These are phyloP conservation scores for Diaporthe helianthi DNA, from an alignment of 2,329 filamentous ascomycete genomes.

Conservation along the genomic window DNA sequence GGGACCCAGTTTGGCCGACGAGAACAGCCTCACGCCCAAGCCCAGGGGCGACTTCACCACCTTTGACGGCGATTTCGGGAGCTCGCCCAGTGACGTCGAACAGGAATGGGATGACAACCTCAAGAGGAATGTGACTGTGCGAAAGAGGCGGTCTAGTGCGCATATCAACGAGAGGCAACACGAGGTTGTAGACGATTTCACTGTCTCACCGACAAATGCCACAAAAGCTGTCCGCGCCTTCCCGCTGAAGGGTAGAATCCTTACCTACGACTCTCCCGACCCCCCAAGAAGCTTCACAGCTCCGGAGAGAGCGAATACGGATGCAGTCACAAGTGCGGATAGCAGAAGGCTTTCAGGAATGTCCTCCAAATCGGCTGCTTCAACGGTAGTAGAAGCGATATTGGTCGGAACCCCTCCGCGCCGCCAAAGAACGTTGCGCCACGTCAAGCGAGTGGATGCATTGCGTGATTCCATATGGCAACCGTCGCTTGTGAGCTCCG, in stretches of 20 bases:
- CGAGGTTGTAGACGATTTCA: conserved; percentile 56
- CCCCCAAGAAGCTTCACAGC: conserved; percentile 42
- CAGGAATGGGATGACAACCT: conserved; percentile 63
- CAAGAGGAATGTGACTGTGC: conserved; percentile 60
- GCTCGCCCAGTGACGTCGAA: conserved; percentile 52
- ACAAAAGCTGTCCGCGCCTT: conserved; percentile 57
- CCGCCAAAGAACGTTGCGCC: conserved; percentile 63
- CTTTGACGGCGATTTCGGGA: conserved; percentile 67
- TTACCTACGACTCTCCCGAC: conserved; percentile 48
- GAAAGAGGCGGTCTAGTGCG: conserved; percentile 50
- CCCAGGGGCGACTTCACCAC: conserved; percentile 57
- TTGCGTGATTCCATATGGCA: conserved; percentile 57
- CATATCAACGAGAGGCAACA: conserved; percentile 40
- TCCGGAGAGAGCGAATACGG: conserved; percentile 38
- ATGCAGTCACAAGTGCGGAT: conserved; percentile 50
- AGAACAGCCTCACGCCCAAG: conserved; percentile 49
- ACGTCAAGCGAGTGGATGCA: conserved; percentile 63
- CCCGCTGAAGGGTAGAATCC: conserved; percentile 52
- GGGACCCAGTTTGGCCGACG: conserved; percentile 49
- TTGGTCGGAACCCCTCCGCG: conserved; percentile 57
- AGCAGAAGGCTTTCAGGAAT: conserved; percentile 58
- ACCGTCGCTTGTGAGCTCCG: conserved; percentile 51
- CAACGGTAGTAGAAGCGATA: conserved; percentile 65
- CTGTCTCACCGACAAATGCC: conserved; percentile 58
- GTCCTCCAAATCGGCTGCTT: conserved; percentile 61